Evolutionary conservation across 371 early-diverging fungal genomes (phyloP).

Genomic region (Nosema muscidifuracis): DNA sequence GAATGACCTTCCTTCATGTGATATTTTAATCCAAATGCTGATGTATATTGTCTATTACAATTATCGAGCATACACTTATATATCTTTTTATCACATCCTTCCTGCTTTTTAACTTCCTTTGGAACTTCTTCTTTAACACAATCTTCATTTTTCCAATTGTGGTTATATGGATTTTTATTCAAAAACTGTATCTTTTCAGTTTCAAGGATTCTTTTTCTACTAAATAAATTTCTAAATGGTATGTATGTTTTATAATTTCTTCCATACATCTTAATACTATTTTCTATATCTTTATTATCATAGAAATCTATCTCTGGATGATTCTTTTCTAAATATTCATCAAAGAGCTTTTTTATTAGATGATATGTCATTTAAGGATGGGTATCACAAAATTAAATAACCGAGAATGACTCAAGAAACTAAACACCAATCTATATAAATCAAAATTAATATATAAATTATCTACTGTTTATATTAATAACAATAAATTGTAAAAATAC

Average conservation of each 20-base stretch:
- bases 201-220: constrained; percentile 4
- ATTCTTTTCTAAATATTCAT: constrained; percentile 10
- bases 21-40: constrained; percentile 64
- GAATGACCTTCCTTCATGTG: constrained; percentile 63
- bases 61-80: constrained; percentile 59
- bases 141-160: constrained; percentile 8
- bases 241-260: constrained; percentile 1
- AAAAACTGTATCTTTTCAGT: background rate
- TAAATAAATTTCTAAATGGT: background rate
- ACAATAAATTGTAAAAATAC: no score
- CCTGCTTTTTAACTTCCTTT: background rate
- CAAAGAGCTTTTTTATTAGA: background rate
- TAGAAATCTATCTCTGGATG: constrained; percentile 21
- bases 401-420: no score
- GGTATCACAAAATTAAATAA: background rate
- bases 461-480: no score
- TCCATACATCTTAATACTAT: background rate
- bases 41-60: constrained; percentile 64
- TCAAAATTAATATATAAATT: no score
- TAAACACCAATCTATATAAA: background rate
- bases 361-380: background rate
- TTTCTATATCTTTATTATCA: constrained; percentile 6
- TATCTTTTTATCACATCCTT: constrained; percentile 38
- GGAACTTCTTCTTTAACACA: background rate
- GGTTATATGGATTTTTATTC: background rate